Base-by-base conservation (phyloP, 1,284 basidiomycete genomes). In the Marasmius fiardii region DNA sequence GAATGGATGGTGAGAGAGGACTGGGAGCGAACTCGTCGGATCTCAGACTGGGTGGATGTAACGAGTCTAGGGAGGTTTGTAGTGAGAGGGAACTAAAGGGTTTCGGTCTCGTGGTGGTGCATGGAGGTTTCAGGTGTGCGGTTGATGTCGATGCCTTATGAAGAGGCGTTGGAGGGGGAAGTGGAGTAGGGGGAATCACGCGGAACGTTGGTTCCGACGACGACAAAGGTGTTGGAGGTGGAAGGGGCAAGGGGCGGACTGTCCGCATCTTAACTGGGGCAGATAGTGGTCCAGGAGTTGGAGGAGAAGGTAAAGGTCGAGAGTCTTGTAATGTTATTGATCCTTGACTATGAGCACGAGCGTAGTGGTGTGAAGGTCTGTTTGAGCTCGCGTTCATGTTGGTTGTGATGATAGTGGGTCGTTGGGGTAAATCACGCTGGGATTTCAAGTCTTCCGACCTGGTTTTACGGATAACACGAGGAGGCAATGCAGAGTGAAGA, bases 111-210 rank as follows among this genome's bases (percentile, higher is more conserved):
- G n/a, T n/a, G n/a, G n/a, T n/a, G n/a, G n/a, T n/a, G n/a, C n/a
- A n/a, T 41, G 56, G 44, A 11, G 31, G 39, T 16, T 23, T 20
- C 48, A 54, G 10, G 47, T 16, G 39, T 49, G 18, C 24, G 56
- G 51, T 8, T 59, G 61, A 61, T 33, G 60, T 57, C 49, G 55
- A 53, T 39, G 51, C 21, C 48, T 4, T 44, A 12, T 11, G 35
- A 45, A 49, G 16, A 5, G 45, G 55, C 4, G 51, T 33, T 12
- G 43, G 37, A 34, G 60, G 60, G 2, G 33, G 0, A 6, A 55
- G 10, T 11, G 57, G 57, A 14, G 37, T 59, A 26, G 60, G 54
- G 3, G 60, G 57, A 14, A 55, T 61, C 14, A 61, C 50, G 24
- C 54, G 57, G n/a, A 60, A 18, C 7, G 47, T 53, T 11, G 56